Conservation (phyloP, 2,329 filamentous ascomycete species). For the Pseudogymnoascus sp. region DNA sequence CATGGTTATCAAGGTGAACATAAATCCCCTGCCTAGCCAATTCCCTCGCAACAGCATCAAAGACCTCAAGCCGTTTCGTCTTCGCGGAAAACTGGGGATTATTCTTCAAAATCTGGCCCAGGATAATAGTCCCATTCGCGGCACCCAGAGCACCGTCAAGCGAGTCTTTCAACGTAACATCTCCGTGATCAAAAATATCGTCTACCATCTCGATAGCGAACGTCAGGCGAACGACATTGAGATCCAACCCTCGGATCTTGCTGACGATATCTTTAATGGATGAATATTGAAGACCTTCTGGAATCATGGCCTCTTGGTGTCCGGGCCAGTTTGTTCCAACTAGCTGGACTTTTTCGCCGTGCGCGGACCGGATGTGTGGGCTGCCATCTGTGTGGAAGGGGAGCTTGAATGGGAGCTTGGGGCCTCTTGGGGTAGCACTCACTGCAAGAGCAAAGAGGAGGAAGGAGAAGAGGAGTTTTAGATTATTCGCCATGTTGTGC, state of each 20-base stretch:
- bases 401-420: background rate
- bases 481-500: background rate
- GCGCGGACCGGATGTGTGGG: background rate
- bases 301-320: conserved; percentile 55
- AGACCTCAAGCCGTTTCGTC: conserved; percentile 51
- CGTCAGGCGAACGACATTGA: conserved; percentile 57
- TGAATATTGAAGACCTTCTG: conserved; percentile 56
- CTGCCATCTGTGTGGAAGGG: background rate
- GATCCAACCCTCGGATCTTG: conserved; percentile 51
- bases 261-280: conserved; percentile 48
- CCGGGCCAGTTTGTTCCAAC: conserved; percentile 58
- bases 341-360: conserved; percentile 38
- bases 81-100: conserved; percentile 49
- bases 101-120: conserved; percentile 45
- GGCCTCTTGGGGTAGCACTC: background rate
- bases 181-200: conserved; percentile 45
- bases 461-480: background rate
- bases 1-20: conserved; percentile 55
- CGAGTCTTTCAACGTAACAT: conserved; percentile 39
- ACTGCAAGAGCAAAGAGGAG: background rate
- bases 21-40: conserved; percentile 48
- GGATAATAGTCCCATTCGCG: conserved; percentile 44
- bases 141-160: conserved; percentile 42
- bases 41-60: conserved; percentile 55
- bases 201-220: conserved; percentile 60